These are phyloP conservation scores for Capillidium heterosporum DNA, from an alignment of 371 early-diverging fungal genomes.

Conservation along the genomic window DNA sequence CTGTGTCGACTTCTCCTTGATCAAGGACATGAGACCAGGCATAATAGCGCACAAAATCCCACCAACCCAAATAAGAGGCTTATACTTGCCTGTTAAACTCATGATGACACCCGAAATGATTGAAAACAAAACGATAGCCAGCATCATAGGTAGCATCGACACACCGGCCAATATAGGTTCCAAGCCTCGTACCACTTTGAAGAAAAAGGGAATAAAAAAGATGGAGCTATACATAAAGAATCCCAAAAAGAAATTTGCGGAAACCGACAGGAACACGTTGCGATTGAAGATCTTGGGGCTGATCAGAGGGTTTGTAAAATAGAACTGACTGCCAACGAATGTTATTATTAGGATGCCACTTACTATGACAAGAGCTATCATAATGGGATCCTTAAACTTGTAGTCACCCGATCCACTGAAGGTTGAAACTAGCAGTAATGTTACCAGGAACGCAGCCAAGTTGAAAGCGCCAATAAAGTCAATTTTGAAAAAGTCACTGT, in stretches of 20 bases:
- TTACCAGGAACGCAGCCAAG: conserved; percentile 25
- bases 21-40: background rate
- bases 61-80: background rate
- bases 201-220: conserved; percentile 47
- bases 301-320: conserved; percentile 23
- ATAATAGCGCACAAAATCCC: background rate
- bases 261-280: conserved; percentile 7
- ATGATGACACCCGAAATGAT: conserved; percentile 13
- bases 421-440: conserved; percentile 30
- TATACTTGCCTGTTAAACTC: conserved; percentile 12
- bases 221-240: conserved; percentile 46
- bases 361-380: conserved; percentile 25
- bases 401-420: conserved; percentile 33
- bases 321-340: conserved; percentile 18
- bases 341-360: conserved; percentile 12
- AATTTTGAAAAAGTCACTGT: conserved; percentile 20
- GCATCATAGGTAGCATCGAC: conserved; percentile 30
- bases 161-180: conserved; percentile 27
- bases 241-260: conserved; percentile 34
- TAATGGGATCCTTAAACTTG: conserved; percentile 24
- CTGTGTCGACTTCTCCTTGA: background rate
- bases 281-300: conserved; percentile 15
- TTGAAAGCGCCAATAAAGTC: conserved; percentile 29
- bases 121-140: conserved; percentile 14
- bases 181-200: conserved; percentile 19